Evolutionary conservation across 78 protist genomes (phyloP).

Genomic region (Guillardia theta): DNA sequence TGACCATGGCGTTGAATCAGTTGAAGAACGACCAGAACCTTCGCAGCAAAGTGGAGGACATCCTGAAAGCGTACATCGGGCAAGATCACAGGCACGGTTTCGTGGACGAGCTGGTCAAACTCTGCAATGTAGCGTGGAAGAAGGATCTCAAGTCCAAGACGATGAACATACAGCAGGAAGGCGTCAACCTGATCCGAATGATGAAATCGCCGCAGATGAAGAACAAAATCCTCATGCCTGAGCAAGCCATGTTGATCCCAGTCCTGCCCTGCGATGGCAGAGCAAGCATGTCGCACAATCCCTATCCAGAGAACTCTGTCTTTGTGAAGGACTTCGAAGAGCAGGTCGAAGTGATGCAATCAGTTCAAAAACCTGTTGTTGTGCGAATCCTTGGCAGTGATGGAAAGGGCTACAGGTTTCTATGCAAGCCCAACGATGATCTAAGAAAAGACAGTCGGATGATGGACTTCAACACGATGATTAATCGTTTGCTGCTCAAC

Average conservation of each 20-base stretch:
- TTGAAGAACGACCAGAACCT: neutral
- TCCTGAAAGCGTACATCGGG: too few relatives aligned
- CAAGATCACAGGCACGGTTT: neutral
- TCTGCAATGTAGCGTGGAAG: neutral
- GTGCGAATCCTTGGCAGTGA: neutral
- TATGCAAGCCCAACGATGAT: conserved; percentile 37
- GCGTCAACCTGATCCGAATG: neutral
- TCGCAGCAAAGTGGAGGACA: neutral
- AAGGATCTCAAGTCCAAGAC: neutral
- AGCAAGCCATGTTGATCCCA: neutral
- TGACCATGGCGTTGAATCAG: neutral
- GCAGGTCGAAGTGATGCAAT: neutral
- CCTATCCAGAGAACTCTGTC: neutral
- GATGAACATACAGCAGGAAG: neutral
- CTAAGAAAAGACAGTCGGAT: conserved; percentile 19
- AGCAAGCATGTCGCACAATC: neutral
- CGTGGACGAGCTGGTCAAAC: neutral
- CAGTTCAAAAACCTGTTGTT: neutral
- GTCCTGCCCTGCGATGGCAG: neutral
- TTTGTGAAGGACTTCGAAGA: neutral
- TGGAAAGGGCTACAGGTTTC: neutral
- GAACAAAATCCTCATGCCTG: neutral
- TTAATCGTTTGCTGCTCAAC: conserved; percentile 15
- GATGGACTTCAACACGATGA: conserved; percentile 38
- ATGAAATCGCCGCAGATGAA: neutral